phyloP scores from a whole-genome alignment of 495 filamentous ascomycete species.

The Pyrenopolyporus hunteri region DNA sequence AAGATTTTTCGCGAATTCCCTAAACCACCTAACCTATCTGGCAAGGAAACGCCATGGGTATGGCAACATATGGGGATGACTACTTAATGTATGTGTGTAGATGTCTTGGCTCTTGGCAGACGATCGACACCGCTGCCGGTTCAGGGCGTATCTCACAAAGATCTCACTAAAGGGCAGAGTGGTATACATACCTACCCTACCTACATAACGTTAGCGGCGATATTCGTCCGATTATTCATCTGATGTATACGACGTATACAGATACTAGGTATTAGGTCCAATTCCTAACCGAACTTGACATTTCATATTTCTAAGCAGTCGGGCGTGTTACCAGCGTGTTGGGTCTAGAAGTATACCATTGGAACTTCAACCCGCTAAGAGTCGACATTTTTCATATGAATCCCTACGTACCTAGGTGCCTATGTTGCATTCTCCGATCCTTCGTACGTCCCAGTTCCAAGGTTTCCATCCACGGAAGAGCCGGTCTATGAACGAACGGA shows the following conservation, averaged over 20 bases:
- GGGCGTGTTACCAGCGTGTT: slow-evolving; percentile 26
- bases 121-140: slow-evolving; percentile 20
- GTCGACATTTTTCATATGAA: no score
- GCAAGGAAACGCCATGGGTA: no score
- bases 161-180: no score
- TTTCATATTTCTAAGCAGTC: neutral
- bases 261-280: no score
- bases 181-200: no score
- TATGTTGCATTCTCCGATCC: no score
- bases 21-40: no score
- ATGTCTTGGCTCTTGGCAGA: slow-evolving; percentile 15
- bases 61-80: no score
- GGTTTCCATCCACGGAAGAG: slow-evolving; percentile 2
- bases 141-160: slow-evolving; percentile 18
- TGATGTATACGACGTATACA: slow-evolving; percentile 5
- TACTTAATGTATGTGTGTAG: neutral
- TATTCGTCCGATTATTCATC: slow-evolving; percentile 13
- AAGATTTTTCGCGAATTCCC: no score
- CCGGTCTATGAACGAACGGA: neutral
- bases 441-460: neutral
- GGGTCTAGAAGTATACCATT: slow-evolving; percentile 22
- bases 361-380: neutral
- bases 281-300: slow-evolving; percentile 10
- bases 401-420: neutral
- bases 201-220: no score